Evolutionary conservation across 1,139 yeast genomes (phyloP).

Genomic region (Debaryomyces sp.): DNA sequence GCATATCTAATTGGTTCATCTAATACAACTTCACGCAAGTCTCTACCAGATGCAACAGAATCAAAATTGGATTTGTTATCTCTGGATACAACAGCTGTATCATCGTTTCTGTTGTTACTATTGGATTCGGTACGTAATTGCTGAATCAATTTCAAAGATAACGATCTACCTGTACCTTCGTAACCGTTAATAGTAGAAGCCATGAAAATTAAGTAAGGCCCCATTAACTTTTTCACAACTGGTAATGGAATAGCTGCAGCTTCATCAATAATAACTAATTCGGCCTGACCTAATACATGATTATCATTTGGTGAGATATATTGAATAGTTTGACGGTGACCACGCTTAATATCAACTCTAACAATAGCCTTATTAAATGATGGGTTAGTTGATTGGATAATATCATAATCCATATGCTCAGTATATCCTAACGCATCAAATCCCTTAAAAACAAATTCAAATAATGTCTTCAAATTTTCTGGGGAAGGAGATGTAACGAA

Average conservation of each 20-base stretch:
- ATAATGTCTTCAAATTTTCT: slow-evolving; percentile 90
- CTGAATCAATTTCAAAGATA: slow-evolving; percentile 87
- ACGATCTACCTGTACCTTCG: slow-evolving; percentile 98
- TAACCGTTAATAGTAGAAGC: slow-evolving; percentile 98
- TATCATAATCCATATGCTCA: slow-evolving; percentile 94
- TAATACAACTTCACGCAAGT: slow-evolving; percentile 77
- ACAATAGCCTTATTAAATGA: slow-evolving; percentile 93
- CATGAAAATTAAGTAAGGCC: slow-evolving; percentile 96
- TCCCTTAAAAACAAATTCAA: slow-evolving; percentile 92
- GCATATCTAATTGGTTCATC: slow-evolving; percentile 98
- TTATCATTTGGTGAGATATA: slow-evolving; percentile 89
- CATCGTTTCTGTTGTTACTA: slow-evolving; percentile 23
- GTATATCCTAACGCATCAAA: slow-evolving; percentile 93
- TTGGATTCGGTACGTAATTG: slow-evolving; percentile 79
- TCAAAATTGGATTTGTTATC: slow-evolving; percentile 49
- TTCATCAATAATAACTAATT: slow-evolving; percentile 92
- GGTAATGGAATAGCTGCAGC: slow-evolving; percentile 99
- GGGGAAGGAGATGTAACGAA: slow-evolving; percentile 98
- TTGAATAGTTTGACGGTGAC: slow-evolving; percentile 95
- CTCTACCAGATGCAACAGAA: slow-evolving; percentile 57
- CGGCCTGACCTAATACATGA: slow-evolving; percentile 97
- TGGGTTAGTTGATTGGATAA: slow-evolving; percentile 93
- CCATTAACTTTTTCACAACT: slow-evolving; percentile 83
- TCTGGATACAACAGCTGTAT: slow-evolving; percentile 57
- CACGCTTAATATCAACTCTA: slow-evolving; percentile 89